phyloP scores from a whole-genome alignment of 164 flowering plant genomes.

The Piper betle region DNA sequence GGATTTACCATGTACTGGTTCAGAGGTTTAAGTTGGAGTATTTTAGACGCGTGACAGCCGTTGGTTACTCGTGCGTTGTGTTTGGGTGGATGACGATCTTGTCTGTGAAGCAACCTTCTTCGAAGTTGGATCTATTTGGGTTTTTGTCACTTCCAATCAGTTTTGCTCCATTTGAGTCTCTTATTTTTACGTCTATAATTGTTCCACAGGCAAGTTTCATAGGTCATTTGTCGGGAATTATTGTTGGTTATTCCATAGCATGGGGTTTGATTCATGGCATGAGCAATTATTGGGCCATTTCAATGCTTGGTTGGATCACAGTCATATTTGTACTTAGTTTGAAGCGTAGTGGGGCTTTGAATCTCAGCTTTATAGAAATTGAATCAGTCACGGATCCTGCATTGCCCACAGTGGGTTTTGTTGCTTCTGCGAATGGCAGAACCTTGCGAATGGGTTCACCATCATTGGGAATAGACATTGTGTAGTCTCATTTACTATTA shows the following conservation, averaged over 20 bases:
- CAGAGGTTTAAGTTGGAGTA: constrained; percentile 74
- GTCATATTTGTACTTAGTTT: constrained; percentile 61
- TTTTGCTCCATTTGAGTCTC: constrained; percentile 93
- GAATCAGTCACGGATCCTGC: constrained; percentile 74
- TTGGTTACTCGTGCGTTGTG: constrained; percentile 96
- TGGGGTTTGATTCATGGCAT: constrained; percentile 97
- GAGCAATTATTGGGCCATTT: constrained; percentile 88
- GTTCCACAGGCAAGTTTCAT: constrained; percentile 98
- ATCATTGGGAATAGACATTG: constrained; percentile 32
- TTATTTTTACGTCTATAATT: constrained; percentile 85
- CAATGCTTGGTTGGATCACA: constrained; percentile 83
- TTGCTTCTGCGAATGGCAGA: constrained; percentile 55
- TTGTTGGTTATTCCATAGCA: constrained; percentile 80
- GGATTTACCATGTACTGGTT: constrained; percentile 59
- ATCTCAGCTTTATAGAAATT: constrained; percentile 68
- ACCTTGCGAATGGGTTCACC: constrained; percentile 55
- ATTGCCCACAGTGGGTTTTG: constrained; percentile 67
- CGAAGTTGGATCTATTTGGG: constrained; percentile 84
- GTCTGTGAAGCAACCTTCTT: constrained; percentile 79
- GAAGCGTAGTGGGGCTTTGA: constrained; percentile 70
- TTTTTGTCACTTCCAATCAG: constrained; percentile 88
- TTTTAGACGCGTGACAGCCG: constrained; percentile 86
- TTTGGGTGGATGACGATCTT: constrained; percentile 99
- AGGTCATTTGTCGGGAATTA: constrained; percentile 87
- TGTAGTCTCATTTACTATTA: constrained; percentile 44